Percentiles rank a stretch among this genome's conserved stretches.
Conservation (phyloP, 208 protist species). For the Lotmaria passim region DNA sequence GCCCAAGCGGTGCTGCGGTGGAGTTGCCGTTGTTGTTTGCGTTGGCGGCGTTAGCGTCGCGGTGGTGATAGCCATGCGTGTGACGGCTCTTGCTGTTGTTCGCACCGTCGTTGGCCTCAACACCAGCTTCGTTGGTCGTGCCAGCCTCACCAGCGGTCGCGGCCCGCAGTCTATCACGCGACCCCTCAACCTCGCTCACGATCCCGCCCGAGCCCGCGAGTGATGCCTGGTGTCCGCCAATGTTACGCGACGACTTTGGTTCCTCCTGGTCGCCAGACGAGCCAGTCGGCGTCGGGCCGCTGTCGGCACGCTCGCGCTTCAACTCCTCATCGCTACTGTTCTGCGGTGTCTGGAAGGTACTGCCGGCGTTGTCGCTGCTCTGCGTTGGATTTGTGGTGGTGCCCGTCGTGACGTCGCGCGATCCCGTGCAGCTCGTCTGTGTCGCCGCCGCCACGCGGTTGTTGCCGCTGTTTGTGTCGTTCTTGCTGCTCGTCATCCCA, state of each 20-base stretch:
- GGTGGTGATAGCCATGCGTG: background rate
- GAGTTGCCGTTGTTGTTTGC: background rate
- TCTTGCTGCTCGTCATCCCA: constrained; percentile 29
- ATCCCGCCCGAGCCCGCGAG: background rate
- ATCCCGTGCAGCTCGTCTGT: constrained; percentile 7
- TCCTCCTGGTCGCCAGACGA: constrained; percentile 13
- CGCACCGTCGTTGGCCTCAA: background rate
- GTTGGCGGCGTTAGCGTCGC: background rate
- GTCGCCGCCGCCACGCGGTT: constrained; percentile 1
- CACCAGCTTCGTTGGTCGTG: background rate
- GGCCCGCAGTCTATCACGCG: background rate
- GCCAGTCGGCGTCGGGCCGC: background rate
- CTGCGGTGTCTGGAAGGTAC: constrained; percentile 1
- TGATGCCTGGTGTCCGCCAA: constrained; percentile 1
- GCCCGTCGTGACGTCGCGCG: constrained; percentile 8
- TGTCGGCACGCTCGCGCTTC: background rate
- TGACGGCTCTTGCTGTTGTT: background rate
- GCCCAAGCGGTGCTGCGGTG: background rate
- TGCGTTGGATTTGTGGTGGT: constrained; percentile 2
- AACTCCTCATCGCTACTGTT: background rate
- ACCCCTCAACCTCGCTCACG: background rate
- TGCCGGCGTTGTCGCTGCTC: constrained; percentile 14
- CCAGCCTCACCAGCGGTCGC: background rate
- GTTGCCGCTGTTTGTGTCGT: constrained; percentile 10
- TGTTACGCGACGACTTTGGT: background rate